Evolutionary conservation across 2,329 filamentous ascomycete genomes (phyloP).

Genomic region (Didymellaceae sp.): DNA sequence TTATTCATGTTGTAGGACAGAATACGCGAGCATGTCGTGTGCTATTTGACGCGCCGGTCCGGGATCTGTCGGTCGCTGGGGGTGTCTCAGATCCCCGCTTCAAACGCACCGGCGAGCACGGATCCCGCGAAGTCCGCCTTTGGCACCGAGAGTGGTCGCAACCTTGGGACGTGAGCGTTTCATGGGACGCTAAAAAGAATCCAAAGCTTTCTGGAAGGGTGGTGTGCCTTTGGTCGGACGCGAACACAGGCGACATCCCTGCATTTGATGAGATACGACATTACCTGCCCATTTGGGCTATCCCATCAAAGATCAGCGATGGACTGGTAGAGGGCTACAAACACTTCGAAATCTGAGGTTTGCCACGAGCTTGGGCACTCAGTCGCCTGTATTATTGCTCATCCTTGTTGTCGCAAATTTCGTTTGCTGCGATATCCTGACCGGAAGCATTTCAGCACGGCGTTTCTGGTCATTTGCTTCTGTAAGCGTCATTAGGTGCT

Average conservation of each 20-base stretch:
- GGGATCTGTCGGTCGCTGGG: constrained; percentile 68
- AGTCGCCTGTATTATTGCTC: constrained; percentile 26
- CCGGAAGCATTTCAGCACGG: constrained; percentile 40
- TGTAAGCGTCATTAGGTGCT: constrained; percentile 33
- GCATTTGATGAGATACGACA: constrained; percentile 80
- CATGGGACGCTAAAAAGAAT: constrained; percentile 60
- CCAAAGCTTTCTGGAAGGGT: constrained; percentile 63
- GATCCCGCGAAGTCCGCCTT: constrained; percentile 72
- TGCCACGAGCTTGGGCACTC: constrained; percentile 14
- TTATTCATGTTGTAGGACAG: constrained; percentile 70
- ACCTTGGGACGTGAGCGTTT: constrained; percentile 76
- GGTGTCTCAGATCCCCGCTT: constrained; percentile 69
- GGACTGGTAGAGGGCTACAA: constrained; percentile 84
- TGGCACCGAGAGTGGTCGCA: constrained; percentile 84
- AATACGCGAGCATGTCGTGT: constrained; percentile 83
- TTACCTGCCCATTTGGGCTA: constrained; percentile 81
- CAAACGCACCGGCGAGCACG: constrained; percentile 66
- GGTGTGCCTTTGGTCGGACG: constrained; percentile 87
- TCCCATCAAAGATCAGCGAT: constrained; percentile 75
- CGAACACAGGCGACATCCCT: constrained; percentile 77
- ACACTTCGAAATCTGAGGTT: constrained; percentile 57
- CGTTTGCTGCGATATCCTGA: constrained; percentile 43
- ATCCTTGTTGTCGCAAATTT: constrained; percentile 39
- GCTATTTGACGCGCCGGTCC: constrained; percentile 72
- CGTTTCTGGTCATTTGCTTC: constrained; percentile 34